phyloP scores from a whole-genome alignment of 768 basidiomycete genomes.

The Sporobolomyces roseus region DNA sequence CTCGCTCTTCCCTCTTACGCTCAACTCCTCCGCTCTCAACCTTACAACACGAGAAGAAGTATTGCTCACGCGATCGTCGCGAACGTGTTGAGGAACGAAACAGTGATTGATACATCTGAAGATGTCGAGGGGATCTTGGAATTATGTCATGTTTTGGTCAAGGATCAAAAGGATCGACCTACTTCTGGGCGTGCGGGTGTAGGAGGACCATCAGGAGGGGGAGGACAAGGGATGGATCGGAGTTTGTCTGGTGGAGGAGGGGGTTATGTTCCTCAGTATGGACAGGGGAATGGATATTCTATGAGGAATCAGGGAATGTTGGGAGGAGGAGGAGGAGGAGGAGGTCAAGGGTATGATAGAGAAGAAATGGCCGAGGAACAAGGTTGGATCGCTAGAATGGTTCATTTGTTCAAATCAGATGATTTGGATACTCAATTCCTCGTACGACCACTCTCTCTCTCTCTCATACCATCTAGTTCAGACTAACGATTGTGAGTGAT shows the following conservation, averaged over 20 bases:
- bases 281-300: conserved; percentile 46
- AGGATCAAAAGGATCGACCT: conserved; percentile 57
- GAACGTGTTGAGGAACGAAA: conserved; percentile 93
- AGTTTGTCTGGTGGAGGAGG: conserved; percentile 38
- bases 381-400: conserved; percentile 97
- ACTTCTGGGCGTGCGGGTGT: not conserved
- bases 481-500: not conserved
- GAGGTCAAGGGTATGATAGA: conserved; percentile 54
- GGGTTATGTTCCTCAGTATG: conserved; percentile 32
- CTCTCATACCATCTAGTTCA: not conserved
- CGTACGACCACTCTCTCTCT: conserved; percentile 54
- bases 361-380: conserved; percentile 98
- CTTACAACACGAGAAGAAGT: conserved; percentile 82
- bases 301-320: conserved; percentile 53
- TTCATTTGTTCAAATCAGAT: conserved; percentile 87
- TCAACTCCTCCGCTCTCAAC: conserved; percentile 74
- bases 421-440: conserved; percentile 84
- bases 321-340: conserved; percentile 38
- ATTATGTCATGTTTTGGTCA: conserved; percentile 84
- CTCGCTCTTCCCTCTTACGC: conserved; percentile 89
- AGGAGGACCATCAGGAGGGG: conserved; percentile 59
- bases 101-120: conserved; percentile 84
- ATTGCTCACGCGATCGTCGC: conserved; percentile 94
- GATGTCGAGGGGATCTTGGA: conserved; percentile 92
- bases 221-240: too few relatives aligned